These are phyloP conservation scores for Myriosclerotinia duriaeana DNA, from an alignment of 2,329 filamentous ascomycete genomes.

Conservation along the genomic window DNA sequence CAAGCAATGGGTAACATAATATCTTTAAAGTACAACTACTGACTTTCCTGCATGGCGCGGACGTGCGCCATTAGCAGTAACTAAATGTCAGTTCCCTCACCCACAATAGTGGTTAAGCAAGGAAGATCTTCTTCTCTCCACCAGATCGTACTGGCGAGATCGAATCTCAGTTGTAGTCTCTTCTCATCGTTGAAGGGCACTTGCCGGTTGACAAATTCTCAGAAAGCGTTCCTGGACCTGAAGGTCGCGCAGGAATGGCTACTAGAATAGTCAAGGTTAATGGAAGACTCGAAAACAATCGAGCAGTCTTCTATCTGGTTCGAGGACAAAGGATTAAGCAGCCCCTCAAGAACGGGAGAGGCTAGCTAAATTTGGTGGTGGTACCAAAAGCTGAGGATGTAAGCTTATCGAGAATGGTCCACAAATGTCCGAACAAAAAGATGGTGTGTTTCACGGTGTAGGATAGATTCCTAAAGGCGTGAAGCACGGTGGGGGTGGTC, in stretches of 20 bases:
- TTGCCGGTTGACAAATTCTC: not conserved
- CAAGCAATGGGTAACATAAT: not conserved
- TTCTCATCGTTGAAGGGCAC: not conserved
- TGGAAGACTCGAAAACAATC: not conserved
- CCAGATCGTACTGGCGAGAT: not conserved
- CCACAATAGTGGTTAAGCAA: not conserved
- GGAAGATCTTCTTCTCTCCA: not conserved
- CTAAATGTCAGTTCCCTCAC: not conserved
- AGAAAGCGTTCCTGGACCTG: not conserved
- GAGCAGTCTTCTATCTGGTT: not conserved
- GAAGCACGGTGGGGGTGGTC: not conserved
- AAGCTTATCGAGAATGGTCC: not conserved
- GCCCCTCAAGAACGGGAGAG: not conserved
- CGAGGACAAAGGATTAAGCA: not conserved
- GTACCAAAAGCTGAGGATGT: not conserved
- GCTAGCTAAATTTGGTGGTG: not conserved
- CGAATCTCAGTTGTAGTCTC: not conserved
- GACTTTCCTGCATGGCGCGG: not conserved
- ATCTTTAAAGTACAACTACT: not conserved
- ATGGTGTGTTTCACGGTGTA: not conserved
- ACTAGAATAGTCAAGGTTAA: not conserved
- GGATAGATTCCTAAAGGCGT: not conserved
- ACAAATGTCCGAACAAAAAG: not conserved
- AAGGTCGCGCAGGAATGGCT: not conserved
- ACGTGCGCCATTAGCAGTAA: not conserved